Base-by-base conservation (phyloP, 164 flowering plant species). In the Protea cynaroides region DNA sequence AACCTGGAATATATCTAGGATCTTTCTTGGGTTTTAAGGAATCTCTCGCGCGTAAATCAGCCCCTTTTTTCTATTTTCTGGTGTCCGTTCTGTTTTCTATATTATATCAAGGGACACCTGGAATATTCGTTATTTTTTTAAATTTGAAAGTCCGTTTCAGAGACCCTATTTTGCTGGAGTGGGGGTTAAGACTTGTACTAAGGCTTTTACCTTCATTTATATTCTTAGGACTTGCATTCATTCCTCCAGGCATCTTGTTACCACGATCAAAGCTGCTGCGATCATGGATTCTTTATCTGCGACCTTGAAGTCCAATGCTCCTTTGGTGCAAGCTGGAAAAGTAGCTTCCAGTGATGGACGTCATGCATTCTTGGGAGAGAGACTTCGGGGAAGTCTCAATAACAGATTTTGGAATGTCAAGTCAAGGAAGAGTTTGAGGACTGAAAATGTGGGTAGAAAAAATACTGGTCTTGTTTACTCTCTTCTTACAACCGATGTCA, bases 401-500 rank as follows among this genome's bases (percentile, higher is more conserved):
- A 70, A 67, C 25, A 70, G 63, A 25, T 63, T 36, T 68, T 73
- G 71, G 77, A 69, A 72, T 15, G 34, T 67, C 24, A 72, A 72
- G 59, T 54, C 69, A 40, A 69, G 34, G 8, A 72, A 65, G 70
- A 70, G 72, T 59, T 69, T 75, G 65, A 70, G 47, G 66, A 51
- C 70, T 50, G 74, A 71, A 59, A 66, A 70, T 59, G 63, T 59
- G 56, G 65, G 19, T 34, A 59, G 71, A 63, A 84, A 69, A 25
- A 83, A 78, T 51, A 74, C 80, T 47, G 85, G 83, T 50, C 86
- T 69, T 67, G 81, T 74, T 69, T 68, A 1, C 51, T 81, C 95
- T 64, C 80, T 88, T 73, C 72, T 86, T 22, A 83, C 91, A 8
- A 75, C 88, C 49, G 79, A 84, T 56, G 69, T 83, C 59, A 70